Evolutionary conservation across 2,329 filamentous ascomycete genomes (phyloP).

Genomic region (Pseudogymnoascus verrucosus): DNA sequence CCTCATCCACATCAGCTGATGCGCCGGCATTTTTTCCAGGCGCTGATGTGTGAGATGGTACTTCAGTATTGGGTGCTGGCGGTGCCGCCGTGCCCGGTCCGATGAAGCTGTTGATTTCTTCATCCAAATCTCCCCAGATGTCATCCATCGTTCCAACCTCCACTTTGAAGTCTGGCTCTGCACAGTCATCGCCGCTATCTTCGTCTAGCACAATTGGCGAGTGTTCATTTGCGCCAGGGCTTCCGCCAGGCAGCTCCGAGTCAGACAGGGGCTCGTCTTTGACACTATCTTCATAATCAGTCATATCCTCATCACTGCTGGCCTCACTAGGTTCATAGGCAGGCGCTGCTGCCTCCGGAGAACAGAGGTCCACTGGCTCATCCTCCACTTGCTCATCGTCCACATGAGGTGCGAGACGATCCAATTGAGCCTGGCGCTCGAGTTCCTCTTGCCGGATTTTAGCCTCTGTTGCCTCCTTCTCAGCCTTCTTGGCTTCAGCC

Average conservation of each 20-base stretch:
- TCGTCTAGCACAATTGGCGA: not conserved
- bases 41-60: not conserved
- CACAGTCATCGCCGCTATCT: not conserved
- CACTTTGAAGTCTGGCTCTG: conserved; percentile 6
- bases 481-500: not conserved
- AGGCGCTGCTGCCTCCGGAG: not conserved
- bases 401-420: not conserved
- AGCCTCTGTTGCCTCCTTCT: not conserved
- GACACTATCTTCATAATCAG: not conserved
- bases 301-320: not conserved
- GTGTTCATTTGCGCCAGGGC: not conserved
- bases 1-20: not conserved
- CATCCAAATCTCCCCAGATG: not conserved
- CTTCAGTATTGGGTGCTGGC: not conserved
- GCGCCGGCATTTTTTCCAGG: not conserved
- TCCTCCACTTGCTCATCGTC: not conserved
- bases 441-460: not conserved
- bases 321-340: not conserved
- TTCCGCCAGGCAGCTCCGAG: not conserved
- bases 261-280: not conserved
- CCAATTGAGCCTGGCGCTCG: not conserved
- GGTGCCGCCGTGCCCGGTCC: not conserved
- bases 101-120: conserved; percentile 2
- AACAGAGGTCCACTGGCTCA: not conserved
- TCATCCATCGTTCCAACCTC: not conserved